phyloP scores from a whole-genome alignment of 2,329 filamentous ascomycete genomes.

The Trichoderma aggressivum region DNA sequence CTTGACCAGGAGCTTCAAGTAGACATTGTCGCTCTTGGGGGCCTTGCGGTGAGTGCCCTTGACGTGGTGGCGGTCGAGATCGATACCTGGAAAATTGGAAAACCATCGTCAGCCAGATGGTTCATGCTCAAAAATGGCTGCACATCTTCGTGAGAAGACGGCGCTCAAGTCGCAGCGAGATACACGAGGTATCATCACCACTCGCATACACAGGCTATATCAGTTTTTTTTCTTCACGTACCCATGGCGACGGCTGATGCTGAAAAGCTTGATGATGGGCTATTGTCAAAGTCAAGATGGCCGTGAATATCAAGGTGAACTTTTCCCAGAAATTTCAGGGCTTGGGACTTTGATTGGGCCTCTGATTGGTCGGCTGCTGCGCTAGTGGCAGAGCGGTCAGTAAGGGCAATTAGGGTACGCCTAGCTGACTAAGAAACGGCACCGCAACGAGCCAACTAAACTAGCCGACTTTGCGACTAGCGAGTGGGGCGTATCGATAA shows the following conservation, averaged over 20 bases:
- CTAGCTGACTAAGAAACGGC: not conserved
- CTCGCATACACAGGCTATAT: conserved; percentile 49
- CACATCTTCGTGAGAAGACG: conserved; percentile 25
- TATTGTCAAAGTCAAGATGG: conserved; percentile 35
- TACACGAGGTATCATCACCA: conserved; percentile 35
- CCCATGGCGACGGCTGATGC: conserved; percentile 55
- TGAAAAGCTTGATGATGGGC: conserved; percentile 41
- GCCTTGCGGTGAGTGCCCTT: conserved; percentile 80
- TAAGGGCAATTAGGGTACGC: conserved; percentile 44
- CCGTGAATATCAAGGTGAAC: conserved; percentile 20
- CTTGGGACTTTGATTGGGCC: conserved; percentile 23
- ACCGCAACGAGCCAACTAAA: not conserved
- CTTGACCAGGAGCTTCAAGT: conserved; percentile 96
- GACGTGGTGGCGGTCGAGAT: conserved; percentile 68
- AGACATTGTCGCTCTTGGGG: conserved; percentile 97
- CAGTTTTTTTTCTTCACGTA: conserved; percentile 48
- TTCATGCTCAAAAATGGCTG: conserved; percentile 58
- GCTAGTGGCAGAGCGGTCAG: conserved; percentile 37
- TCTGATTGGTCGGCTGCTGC: conserved; percentile 18
- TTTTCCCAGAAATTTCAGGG: conserved; percentile 30
- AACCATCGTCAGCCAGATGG: conserved; percentile 59
- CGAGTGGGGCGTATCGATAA: not conserved
- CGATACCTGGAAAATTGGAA: conserved; percentile 58
- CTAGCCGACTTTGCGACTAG: not conserved
- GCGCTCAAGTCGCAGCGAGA: conserved; percentile 21